Percentiles rank a stretch among this genome's conserved stretches.
Conservation (phyloP, 1,284 basidiomycete species). For the Sanghuangporus sanghuang region DNA sequence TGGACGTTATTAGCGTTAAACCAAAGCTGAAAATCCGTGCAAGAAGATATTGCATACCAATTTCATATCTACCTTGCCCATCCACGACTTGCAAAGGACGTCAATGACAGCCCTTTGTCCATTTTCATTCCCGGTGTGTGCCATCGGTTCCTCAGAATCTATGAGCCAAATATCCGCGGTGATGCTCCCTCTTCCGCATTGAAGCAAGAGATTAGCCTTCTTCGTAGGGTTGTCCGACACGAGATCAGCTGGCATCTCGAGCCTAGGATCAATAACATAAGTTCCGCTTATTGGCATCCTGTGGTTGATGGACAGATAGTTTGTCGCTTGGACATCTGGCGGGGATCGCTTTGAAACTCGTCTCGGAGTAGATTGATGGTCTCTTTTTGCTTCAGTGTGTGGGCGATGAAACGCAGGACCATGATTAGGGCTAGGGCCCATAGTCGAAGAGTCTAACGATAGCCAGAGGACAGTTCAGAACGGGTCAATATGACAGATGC, state of each 20-base stretch:
- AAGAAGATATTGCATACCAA: not conserved
- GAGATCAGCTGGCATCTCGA: conserved; percentile 13
- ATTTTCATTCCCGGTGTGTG: too few species aligned
- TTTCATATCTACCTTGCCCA: not conserved
- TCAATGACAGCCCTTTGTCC: not conserved
- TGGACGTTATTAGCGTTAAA: not conserved
- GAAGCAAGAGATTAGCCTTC: not conserved
- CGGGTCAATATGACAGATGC: too few species aligned
- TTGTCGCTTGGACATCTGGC: conserved; percentile 1
- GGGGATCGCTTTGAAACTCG: not conserved
- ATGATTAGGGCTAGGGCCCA: not conserved
- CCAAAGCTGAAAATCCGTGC: not conserved
- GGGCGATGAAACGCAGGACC: not conserved
- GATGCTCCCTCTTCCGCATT: conserved; percentile 2
- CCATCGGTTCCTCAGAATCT: not conserved
- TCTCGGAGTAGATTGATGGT: not conserved
- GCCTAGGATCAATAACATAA: conserved; percentile 15
- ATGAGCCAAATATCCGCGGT: not conserved
- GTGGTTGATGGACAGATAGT: conserved; percentile 4
- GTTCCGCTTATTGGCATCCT: conserved; percentile 9
- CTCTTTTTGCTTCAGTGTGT: not conserved
- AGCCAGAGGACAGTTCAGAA: too few species aligned
- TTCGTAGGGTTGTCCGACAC: conserved; percentile 2
- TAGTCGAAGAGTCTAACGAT: not conserved
- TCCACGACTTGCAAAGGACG: not conserved